phyloP scores from a whole-genome alignment of 306 rosid species.

The Malus asiatica region DNA sequence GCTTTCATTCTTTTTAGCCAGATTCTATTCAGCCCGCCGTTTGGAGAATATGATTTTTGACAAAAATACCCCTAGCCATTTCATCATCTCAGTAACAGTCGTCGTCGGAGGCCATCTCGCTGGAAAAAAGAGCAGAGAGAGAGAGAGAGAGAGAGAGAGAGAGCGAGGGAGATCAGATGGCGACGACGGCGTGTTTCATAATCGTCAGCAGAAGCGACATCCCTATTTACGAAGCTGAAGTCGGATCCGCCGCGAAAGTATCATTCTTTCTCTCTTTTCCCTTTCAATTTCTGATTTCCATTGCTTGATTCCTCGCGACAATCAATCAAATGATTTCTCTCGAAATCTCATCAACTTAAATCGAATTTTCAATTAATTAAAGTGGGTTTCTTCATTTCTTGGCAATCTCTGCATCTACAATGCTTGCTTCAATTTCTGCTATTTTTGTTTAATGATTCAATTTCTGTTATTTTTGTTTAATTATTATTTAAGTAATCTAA shows the following conservation, averaged over 20 bases:
- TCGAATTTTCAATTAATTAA: background rate
- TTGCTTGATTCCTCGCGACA: background rate
- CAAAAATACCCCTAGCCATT: background rate
- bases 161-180: constrained; percentile 34
- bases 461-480: background rate
- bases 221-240: constrained; percentile 97
- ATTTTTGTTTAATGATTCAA: background rate
- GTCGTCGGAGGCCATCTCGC: background rate
- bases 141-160: too few relatives aligned
- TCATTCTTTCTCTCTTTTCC: background rate
- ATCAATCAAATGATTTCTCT: background rate
- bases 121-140: background rate
- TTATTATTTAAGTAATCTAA: too few relatives aligned
- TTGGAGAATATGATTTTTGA: background rate
- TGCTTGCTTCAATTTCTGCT: background rate
- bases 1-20: background rate
- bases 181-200: constrained; percentile 90
- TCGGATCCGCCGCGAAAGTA: constrained; percentile 93
- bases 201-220: constrained; percentile 94
- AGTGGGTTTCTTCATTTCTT: background rate
- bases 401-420: background rate
- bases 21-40: background rate
- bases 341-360: background rate
- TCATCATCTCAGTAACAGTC: background rate
- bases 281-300: background rate